A percentile compares a stretch with the other conserved stretches of the same genome.
These are phyloP conservation scores for Hirsutella minnesotensis DNA, from an alignment of 2,329 filamentous ascomycete genomes.

Conservation along the genomic window DNA sequence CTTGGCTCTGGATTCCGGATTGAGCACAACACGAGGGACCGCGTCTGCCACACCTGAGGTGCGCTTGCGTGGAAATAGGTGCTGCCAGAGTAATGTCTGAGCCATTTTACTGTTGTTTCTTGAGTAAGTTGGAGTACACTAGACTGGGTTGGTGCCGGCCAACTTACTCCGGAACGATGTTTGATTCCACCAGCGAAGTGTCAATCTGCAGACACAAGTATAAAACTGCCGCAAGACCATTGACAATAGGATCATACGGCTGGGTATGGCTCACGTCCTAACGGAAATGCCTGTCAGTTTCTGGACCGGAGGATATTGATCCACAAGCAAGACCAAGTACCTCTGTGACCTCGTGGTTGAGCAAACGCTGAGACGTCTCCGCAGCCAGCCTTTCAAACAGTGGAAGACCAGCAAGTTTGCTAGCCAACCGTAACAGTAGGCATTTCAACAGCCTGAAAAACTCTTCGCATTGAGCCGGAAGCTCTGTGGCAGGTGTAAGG, in stretches of 20 bases:
- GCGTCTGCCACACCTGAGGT: conserved; percentile 6
- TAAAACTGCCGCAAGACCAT: conserved; percentile 17
- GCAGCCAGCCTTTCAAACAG: conserved; percentile 17
- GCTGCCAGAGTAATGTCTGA: conserved; percentile 44
- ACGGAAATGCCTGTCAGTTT: background rate
- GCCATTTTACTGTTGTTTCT: conserved; percentile 18
- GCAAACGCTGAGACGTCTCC: conserved; percentile 19
- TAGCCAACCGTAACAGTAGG: conserved; percentile 25
- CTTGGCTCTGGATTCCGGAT: conserved; percentile 41
- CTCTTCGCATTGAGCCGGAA: conserved; percentile 29
- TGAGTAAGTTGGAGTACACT: no score
- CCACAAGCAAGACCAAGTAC: conserved; percentile 11
- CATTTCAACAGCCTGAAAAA: conserved; percentile 28
- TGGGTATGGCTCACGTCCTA: conserved; percentile 16
- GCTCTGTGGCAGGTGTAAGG: conserved; percentile 17
- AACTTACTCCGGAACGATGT: conserved; percentile 14
- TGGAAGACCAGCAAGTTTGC: conserved; percentile 14
- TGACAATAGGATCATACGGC: conserved; percentile 16
- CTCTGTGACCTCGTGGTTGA: conserved; percentile 29
- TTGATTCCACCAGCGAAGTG: conserved; percentile 11
- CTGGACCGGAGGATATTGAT: background rate
- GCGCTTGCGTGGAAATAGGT: conserved; percentile 45
- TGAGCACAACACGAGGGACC: conserved; percentile 33
- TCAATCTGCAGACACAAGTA: conserved; percentile 19
- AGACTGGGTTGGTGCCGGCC: background rate